These are phyloP conservation scores for Fomitopsis schrenkii DNA, from an alignment of 1,284 basidiomycete genomes.

Conservation along the genomic window DNA sequence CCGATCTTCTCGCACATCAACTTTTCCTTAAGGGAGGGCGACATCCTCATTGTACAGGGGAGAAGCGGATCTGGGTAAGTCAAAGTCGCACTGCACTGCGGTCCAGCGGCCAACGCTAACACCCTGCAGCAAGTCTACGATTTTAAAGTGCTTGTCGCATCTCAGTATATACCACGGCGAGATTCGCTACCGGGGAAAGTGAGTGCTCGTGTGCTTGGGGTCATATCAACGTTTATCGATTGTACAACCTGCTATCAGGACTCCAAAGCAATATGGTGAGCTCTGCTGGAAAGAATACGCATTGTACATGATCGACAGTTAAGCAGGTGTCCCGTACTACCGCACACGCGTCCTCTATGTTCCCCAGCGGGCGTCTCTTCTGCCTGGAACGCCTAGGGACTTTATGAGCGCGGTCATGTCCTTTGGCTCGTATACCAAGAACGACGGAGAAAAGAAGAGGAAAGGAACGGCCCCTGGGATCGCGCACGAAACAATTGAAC, in stretches of 20 bases:
- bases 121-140: slow-evolving; percentile 64
- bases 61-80: slow-evolving; percentile 66
- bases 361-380: slow-evolving; percentile 79
- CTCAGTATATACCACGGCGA: slow-evolving; percentile 69
- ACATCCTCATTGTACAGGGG: slow-evolving; percentile 71
- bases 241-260: slow-evolving; percentile 29
- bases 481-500: slow-evolving; percentile 39
- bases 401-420: slow-evolving; percentile 57
- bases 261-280: slow-evolving; percentile 52
- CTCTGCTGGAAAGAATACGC: background rate
- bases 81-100: too few relatives aligned
- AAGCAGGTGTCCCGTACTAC: slow-evolving; percentile 67
- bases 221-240: background rate
- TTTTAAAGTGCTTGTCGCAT: slow-evolving; percentile 81
- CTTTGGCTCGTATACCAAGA: slow-evolving; percentile 48
- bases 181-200: slow-evolving; percentile 65
- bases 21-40: slow-evolving; percentile 62
- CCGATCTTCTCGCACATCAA: slow-evolving; percentile 53
- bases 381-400: slow-evolving; percentile 76
- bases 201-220: slow-evolving; percentile 17
- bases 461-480: slow-evolving; percentile 12
- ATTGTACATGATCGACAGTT: background rate
- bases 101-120: background rate
- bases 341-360: slow-evolving; percentile 79
- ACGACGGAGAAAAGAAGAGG: slow-evolving; percentile 16